These are phyloP conservation scores for Aspergillus terreus DNA, from an alignment of 2,329 filamentous ascomycete genomes.

Conservation along the genomic window DNA sequence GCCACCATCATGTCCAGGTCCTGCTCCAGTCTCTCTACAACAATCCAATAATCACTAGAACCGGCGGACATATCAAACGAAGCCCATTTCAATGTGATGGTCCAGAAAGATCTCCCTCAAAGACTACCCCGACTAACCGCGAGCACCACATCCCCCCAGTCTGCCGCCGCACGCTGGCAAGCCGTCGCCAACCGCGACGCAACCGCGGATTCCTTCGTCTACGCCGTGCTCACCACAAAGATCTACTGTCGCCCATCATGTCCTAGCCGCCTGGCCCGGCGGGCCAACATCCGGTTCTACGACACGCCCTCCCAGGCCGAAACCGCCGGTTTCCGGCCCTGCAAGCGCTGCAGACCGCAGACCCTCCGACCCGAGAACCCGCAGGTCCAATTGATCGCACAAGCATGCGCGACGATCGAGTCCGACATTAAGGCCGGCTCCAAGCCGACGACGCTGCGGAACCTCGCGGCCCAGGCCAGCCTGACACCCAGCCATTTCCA, in stretches of 20 bases:
- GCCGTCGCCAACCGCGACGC: conserved; percentile 46
- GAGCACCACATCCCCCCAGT: conserved; percentile 13
- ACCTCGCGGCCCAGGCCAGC: conserved; percentile 45
- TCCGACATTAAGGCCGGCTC: conserved; percentile 20
- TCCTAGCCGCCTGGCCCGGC: conserved; percentile 53
- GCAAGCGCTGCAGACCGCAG: conserved; percentile 55
- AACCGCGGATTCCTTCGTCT: conserved; percentile 49
- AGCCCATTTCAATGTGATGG: conserved; percentile 4
- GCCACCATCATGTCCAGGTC: not conserved
- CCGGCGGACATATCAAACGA: not conserved
- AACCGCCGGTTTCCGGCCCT: conserved; percentile 50
- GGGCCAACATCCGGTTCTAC: conserved; percentile 56
- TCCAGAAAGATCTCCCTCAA: conserved; percentile 9
- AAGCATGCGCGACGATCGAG: conserved; percentile 30
- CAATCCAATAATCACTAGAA: not conserved
- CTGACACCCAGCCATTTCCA: conserved; percentile 53
- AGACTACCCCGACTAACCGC: conserved; percentile 21
- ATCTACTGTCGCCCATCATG: conserved; percentile 58
- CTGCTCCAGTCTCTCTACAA: not conserved
- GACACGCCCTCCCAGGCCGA: conserved; percentile 46
- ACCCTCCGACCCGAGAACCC: conserved; percentile 26
- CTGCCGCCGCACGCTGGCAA: conserved; percentile 37
- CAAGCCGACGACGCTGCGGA: conserved; percentile 40
- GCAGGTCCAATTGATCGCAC: conserved; percentile 27
- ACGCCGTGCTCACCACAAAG: conserved; percentile 53